A percentile compares a stretch with the other conserved stretches of the same genome.
Conservation (phyloP, 2,329 filamentous ascomycete genomes). For the Chaetomium sp. region DNA sequence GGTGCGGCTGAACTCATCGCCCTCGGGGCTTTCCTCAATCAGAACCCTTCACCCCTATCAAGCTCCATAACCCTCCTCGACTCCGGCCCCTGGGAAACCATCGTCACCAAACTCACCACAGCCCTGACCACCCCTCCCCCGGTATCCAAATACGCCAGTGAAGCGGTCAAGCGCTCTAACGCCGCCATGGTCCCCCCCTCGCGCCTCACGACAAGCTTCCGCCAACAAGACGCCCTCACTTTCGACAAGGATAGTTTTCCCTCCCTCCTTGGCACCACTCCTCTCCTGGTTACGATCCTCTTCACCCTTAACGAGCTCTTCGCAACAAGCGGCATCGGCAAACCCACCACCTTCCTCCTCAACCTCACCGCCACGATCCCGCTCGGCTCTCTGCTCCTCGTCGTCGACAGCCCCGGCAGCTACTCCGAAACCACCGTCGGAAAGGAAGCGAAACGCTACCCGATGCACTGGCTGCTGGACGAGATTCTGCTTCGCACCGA, state of each 20-base stretch:
- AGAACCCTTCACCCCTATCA: slow-evolving; percentile 21
- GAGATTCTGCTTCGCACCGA: slow-evolving; percentile 63
- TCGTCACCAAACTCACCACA: slow-evolving; percentile 60
- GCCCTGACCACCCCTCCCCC: slow-evolving; percentile 56
- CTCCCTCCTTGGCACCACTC: slow-evolving; percentile 38
- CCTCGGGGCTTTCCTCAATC: slow-evolving; percentile 49
- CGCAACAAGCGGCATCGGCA: slow-evolving; percentile 68
- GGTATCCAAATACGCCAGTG: slow-evolving; percentile 57
- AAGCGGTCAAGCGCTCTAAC: slow-evolving; percentile 49
- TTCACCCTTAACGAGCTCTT: slow-evolving; percentile 98
- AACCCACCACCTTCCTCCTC: slow-evolving; percentile 76
- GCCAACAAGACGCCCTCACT: slow-evolving; percentile 53
- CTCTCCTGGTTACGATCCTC: slow-evolving; percentile 74
- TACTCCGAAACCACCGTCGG: slow-evolving; percentile 82
- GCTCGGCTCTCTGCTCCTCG: slow-evolving; percentile 69
- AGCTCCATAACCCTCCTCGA: slow-evolving; percentile 70
- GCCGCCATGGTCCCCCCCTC: slow-evolving; percentile 46
- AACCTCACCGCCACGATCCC: slow-evolving; percentile 62
- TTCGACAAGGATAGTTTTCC: slow-evolving; percentile 43
- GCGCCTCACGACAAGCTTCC: slow-evolving; percentile 47
- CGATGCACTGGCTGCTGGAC: slow-evolving; percentile 91
- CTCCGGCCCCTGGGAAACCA: slow-evolving; percentile 73
- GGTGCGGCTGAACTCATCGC: slow-evolving; percentile 64
- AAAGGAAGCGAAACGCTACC: slow-evolving; percentile 67
- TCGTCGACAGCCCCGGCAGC: slow-evolving; percentile 90